Percentiles rank a stretch among this genome's conserved stretches.
Evolutionary conservation across 805 yeast genomes (phyloP).

Genomic region (Candida michaelii): DNA sequence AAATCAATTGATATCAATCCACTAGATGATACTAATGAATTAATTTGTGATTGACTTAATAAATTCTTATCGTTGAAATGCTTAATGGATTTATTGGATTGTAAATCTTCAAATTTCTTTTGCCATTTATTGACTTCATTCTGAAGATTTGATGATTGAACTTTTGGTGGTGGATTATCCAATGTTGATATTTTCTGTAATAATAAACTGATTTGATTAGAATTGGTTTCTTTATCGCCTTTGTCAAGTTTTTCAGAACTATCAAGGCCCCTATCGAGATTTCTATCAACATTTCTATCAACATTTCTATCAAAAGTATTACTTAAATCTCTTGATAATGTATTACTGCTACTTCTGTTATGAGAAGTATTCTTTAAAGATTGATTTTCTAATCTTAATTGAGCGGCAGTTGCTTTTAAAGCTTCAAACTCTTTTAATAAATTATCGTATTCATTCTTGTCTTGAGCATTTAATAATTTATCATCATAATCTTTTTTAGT

Average conservation of each 20-base stretch:
- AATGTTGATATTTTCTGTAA: conserved; percentile 29
- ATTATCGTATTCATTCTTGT: conserved; percentile 11
- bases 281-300: neutral
- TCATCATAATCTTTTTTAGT: conserved; percentile 9
- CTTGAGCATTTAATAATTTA: conserved; percentile 5
- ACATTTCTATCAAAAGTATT: neutral
- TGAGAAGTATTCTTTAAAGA: conserved; percentile 29
- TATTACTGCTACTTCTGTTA: conserved; percentile 12
- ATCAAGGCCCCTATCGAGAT: neutral
- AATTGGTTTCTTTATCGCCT: too few species aligned
- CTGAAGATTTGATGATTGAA: conserved; percentile 17
- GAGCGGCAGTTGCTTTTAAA: conserved; percentile 30
- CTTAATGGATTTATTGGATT: conserved; percentile 29
- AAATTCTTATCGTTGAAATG: conserved; percentile 19
- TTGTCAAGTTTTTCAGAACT: neutral
- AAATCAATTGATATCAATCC: conserved; percentile 50
- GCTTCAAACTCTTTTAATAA: conserved; percentile 26
- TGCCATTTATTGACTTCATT: conserved; percentile 49
- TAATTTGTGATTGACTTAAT: conserved; percentile 24
- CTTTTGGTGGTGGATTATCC: conserved; percentile 18
- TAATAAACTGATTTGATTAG: conserved; percentile 20
- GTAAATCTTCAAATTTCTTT: conserved; percentile 48
- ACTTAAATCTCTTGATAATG: conserved; percentile 13
- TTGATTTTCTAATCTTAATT: conserved; percentile 39
- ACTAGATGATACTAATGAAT: conserved; percentile 26